Percentiles rank a stretch among this genome's conserved stretches.
Conservation (phyloP, 2,329 filamentous ascomycete genomes). For the Phaeosphaeria sp. region DNA sequence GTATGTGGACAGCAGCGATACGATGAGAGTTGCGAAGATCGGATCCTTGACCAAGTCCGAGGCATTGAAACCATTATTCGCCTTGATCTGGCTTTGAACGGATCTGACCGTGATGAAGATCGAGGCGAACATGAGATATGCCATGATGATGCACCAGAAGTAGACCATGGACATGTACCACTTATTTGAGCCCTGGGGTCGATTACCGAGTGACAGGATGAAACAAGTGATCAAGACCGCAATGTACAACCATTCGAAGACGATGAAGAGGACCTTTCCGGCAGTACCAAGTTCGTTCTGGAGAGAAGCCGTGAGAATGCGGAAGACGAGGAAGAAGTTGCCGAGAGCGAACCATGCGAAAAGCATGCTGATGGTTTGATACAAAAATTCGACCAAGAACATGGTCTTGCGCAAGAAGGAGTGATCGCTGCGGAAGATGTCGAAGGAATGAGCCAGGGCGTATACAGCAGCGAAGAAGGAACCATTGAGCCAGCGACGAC, state of each 20-base stretch:
- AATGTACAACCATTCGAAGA: constrained; percentile 97
- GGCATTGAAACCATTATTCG: constrained; percentile 70
- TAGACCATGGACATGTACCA: constrained; percentile 98
- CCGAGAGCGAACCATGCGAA: constrained; percentile 98
- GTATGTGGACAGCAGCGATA: constrained; percentile 91
- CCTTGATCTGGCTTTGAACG: constrained; percentile 72
- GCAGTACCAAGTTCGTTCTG: constrained; percentile 77
- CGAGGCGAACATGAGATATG: constrained; percentile 90
- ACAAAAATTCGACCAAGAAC: constrained; percentile 91
- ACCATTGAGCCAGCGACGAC: constrained; percentile 96
- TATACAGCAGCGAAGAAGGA: constrained; percentile 98
- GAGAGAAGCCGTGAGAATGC: constrained; percentile 89
- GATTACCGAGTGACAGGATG: constrained; percentile 90
- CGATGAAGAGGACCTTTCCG: constrained; percentile 80
- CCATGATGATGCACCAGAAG: constrained; percentile 97
- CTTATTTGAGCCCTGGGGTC: constrained; percentile 89
- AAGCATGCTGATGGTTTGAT: constrained; percentile 95
- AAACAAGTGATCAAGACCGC: constrained; percentile 93
- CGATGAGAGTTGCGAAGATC: constrained; percentile 91
- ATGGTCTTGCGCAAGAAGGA: constrained; percentile 84
- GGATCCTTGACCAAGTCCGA: constrained; percentile 80
- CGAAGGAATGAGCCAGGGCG: constrained; percentile 91
- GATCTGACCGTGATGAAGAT: constrained; percentile 91
- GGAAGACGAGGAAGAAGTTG: constrained; percentile 99
- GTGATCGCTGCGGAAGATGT: constrained; percentile 94